A percentile compares a stretch with the other conserved stretches of the same genome.
phyloP scores from a whole-genome alignment of 257 asterid species.

The Craterostigma plantagineum region DNA sequence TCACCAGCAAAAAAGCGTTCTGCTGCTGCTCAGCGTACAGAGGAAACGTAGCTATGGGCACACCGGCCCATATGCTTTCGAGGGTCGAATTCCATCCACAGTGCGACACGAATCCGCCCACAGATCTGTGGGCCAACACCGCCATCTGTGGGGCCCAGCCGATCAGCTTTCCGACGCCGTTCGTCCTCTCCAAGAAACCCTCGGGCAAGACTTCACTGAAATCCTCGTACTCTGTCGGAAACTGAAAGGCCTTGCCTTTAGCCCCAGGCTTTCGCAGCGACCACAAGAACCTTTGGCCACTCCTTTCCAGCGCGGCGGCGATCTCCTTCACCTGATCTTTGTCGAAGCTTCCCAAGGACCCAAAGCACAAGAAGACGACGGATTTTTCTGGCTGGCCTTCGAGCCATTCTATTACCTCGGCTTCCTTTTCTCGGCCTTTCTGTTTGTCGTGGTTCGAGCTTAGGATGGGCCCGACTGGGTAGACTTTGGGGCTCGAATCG shows the following conservation, averaged over 20 bases:
- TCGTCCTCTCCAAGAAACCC: not conserved
- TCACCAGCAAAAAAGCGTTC: constrained; percentile 3
- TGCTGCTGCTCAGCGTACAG: constrained; percentile 1
- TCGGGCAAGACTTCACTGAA: not conserved
- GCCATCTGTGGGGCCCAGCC: constrained; percentile 5
- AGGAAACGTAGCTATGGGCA: constrained; percentile 1
- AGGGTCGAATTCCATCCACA: constrained; percentile 5
- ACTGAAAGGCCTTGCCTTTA: not conserved
- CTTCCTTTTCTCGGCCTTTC: not conserved
- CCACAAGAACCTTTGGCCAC: constrained; percentile 1
- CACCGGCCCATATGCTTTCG: not conserved
- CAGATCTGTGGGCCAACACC: constrained; percentile 1
- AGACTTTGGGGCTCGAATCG: not conserved
- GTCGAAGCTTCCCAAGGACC: not conserved
- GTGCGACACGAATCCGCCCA: constrained; percentile 3
- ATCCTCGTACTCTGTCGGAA: not conserved
- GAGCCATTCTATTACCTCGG: not conserved
- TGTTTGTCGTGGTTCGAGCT: not conserved
- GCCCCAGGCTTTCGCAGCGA: not conserved
- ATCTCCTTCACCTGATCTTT: not conserved
- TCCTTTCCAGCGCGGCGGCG: not conserved
- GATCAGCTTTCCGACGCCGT: not conserved
- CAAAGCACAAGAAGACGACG: constrained; percentile 2
- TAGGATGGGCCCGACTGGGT: not conserved
- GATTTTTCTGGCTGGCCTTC: not conserved